Conservation (phyloP, 306 rosid genomes). For the Hylodesmum podocarpum region DNA sequence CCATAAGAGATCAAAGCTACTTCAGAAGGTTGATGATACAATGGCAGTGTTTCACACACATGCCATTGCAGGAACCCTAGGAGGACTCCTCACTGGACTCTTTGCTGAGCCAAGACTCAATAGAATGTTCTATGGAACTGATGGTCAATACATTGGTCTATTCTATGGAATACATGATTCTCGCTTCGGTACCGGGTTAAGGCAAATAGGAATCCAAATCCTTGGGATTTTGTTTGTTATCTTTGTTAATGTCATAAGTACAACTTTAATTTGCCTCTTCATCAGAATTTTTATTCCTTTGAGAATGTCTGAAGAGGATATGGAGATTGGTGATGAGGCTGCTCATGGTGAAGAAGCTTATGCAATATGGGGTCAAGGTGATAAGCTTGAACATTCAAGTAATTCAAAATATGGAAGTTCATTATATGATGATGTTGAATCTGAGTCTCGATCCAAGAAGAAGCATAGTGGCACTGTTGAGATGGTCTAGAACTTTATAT, state of each 20-base stretch:
- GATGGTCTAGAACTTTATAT: constrained; percentile 25
- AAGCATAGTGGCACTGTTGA: constrained; percentile 34
- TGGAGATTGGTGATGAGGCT: constrained; percentile 59
- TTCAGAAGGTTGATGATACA: constrained; percentile 50
- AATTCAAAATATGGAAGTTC: constrained; percentile 45
- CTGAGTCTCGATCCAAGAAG: constrained; percentile 11
- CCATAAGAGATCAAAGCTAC: constrained; percentile 47
- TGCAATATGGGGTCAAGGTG: constrained; percentile 61
- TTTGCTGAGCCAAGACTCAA: constrained; percentile 47
- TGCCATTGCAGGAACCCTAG: constrained; percentile 50
- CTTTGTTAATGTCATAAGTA: constrained; percentile 30
- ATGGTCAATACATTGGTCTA: constrained; percentile 34
- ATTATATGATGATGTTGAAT: constrained; percentile 45
- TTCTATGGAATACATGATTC: constrained; percentile 36
- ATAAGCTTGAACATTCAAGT: constrained; percentile 42
- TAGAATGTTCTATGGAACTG: background rate
- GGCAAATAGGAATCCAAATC: constrained; percentile 40
- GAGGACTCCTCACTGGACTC: constrained; percentile 49
- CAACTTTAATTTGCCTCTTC: constrained; percentile 47
- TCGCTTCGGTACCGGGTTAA: background rate
- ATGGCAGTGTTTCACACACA: constrained; percentile 60
- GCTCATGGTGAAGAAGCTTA: constrained; percentile 63
- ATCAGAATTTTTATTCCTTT: constrained; percentile 30
- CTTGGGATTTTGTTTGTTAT: constrained; percentile 39
- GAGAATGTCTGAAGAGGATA: constrained; percentile 56